These are phyloP conservation scores for Clavulina sp. DNA, from an alignment of 768 basidiomycete species.

Conservation along the genomic window DNA sequence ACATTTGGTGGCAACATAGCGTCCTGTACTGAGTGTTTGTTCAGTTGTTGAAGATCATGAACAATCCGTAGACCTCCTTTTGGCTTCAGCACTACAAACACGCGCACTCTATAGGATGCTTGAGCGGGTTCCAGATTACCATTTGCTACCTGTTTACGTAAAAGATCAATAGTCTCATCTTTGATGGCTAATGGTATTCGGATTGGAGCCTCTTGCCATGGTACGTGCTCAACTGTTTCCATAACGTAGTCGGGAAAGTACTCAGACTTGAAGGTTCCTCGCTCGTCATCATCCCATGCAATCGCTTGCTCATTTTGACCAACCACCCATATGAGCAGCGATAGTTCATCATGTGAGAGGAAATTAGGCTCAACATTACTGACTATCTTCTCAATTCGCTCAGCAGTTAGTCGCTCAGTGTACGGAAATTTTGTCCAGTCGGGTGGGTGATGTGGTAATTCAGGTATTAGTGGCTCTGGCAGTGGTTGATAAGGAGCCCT, in stretches of 20 bases:
- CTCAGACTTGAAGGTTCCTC: slow-evolving; percentile 2
- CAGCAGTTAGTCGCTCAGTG: too few relatives aligned
- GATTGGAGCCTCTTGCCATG: slow-evolving; percentile 21
- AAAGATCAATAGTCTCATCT: slow-evolving; percentile 19
- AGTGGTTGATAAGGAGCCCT: too few relatives aligned
- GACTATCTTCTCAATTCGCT: too few relatives aligned
- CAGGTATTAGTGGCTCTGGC: too few relatives aligned
- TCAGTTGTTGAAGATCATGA: neutral
- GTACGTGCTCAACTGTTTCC: slow-evolving; percentile 22
- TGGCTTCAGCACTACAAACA: neutral
- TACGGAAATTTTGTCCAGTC: too few relatives aligned
- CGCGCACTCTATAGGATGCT: slow-evolving; percentile 11
- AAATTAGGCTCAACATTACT: too few relatives aligned
- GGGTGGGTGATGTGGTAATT: too few relatives aligned
- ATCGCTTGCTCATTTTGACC: slow-evolving; percentile 6
- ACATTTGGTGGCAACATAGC: neutral
- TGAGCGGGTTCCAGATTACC: slow-evolving; percentile 27
- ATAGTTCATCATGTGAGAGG: neutral
- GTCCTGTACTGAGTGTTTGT: neutral
- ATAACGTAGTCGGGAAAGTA: slow-evolving; percentile 20
- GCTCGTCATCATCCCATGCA: slow-evolving; percentile 10
- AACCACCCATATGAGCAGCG: neutral
- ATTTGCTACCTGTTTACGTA: slow-evolving; percentile 21
- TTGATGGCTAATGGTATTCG: slow-evolving; percentile 17
- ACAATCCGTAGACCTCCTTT: neutral